phyloP scores from a whole-genome alignment of 2,329 filamentous ascomycete species.

The Monilinia laxa region DNA sequence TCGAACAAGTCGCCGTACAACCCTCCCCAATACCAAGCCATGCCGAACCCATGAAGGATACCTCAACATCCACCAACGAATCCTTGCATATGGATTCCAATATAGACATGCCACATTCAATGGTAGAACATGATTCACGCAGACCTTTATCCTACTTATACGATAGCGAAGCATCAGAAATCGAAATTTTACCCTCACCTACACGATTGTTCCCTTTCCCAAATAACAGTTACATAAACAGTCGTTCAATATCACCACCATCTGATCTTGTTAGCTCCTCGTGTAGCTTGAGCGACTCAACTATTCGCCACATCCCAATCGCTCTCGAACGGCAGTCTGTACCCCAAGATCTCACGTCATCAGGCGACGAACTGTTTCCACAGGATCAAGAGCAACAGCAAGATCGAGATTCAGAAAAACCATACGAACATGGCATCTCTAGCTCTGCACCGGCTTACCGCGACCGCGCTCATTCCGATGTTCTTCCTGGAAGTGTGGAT shows the following conservation, averaged over 20 bases:
- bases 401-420: not conserved
- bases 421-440: not conserved
- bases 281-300: not conserved
- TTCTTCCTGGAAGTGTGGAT: not conserved
- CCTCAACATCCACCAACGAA: constrained; percentile 9
- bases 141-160: constrained; percentile 16
- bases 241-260: not conserved
- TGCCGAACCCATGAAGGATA: not conserved
- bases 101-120: not conserved
- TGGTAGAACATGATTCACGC: not conserved
- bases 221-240: not conserved
- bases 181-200: not conserved
- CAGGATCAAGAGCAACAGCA: not conserved
- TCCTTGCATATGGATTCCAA: not conserved
- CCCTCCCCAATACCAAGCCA: constrained; percentile 4
- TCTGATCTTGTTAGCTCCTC: not conserved
- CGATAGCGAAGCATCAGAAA: constrained; percentile 3
- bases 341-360: not conserved
- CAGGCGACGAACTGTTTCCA: not conserved
- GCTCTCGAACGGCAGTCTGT: not conserved
- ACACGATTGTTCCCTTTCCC: not conserved
- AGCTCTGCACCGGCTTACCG: not conserved
- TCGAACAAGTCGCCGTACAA: constrained; percentile 40
- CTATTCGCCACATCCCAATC: constrained; percentile 3
- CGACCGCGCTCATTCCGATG: not conserved